Evolutionary conservation across 176 grass and related monocot genomes (phyloP), one percentile per base, ranked within the genome.

Genomic region (Neostapfia colusana): DNA sequence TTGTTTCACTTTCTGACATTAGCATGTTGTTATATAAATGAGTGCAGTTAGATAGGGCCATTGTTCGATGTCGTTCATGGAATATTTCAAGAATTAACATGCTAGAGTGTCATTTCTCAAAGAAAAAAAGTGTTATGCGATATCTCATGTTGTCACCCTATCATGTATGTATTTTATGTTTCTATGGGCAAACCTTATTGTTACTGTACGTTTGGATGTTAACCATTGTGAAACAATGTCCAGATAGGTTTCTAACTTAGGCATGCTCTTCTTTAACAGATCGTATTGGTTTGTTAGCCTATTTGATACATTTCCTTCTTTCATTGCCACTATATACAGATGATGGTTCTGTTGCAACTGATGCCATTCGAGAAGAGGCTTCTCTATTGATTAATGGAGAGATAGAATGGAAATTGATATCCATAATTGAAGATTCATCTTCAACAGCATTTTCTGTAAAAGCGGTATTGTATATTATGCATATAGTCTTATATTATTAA

Each of bases 401-500:
- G 72, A 81, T 97, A 77, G 88, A 93, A 72, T 75, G n/a, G 17
- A 89, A 77, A 58, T 80, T 97, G 44, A 58, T 87, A 49, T 85
- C 91, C 58, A 84, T 86, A n/a, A 72, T 97, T 70, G 44, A 89
- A 76, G 86, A 91, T 60, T 84, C 88, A 14, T 77, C 93, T 88
- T 70, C 82, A 39, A 44, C 89, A 70, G 72, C 86, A 83, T 82
- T 81, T 82, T 84, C 80, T 85, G 68, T 88, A 16, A 88, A 84
- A 88, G 51, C 62, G 78, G 93, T 97, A 92, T 85, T 82, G 37
- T 87, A 67, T 69, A 73, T 24, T 31, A 70, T 49, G 40, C 48
- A 72, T 14, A 34, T 64, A 51, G 13, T 40, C 35, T 69, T 75
- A 63, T 69, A 20, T 41, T 69, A 18, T 17, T 56, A 41, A 27